Evolutionary conservation across 306 rosid genomes (phyloP), one percentile per base, ranked within the genome.

Genomic region (Geum urbanum): DNA sequence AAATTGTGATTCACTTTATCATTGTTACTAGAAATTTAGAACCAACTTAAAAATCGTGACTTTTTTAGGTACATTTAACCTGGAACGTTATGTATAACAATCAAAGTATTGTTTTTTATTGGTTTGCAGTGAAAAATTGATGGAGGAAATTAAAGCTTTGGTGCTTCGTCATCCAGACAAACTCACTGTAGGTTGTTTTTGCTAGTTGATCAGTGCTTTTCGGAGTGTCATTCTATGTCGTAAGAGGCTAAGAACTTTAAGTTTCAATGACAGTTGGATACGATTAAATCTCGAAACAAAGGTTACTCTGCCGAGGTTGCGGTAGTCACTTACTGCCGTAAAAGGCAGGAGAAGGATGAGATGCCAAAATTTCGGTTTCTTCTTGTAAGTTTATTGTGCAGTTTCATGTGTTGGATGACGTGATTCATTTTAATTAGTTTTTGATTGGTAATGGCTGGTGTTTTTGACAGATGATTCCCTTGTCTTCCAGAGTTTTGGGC

Each of bases 401-500:
- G 35, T 49, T 60, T 18, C 72, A 59, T 64, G 49, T 73, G 11
- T 61, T 46, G 61, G 61, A 43, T 20, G 19, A 22, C 44, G 7
- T 16, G 39, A 62, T 19, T 24, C 2, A 20, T 40, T 35, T 65
- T 69, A 15, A 58, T 16, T 4, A 55, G 49, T 46, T 56, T 55
- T 79, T 72, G 19, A 83, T 84, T 87, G 86, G 89, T 85, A 85
- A 88, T 87, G 84, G 80, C 88, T 91, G 90, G 81, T 89, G 81
- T 95, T 89, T 88, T 88, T 94, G 99, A 95, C 99, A 95, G 99
- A 95, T 89, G 91, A 89, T 95, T 95, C 96, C 96, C 95, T 95
- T 95, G 97, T 95, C 91, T 95, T 91, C 97, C 99, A 95, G 99
- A 95, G 99, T 95, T 95, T 95, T 82, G 99, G 99, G 77, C 99